Conservation (phyloP, 202 grass and related monocot species). For the Saccharum hybrid region DNA sequence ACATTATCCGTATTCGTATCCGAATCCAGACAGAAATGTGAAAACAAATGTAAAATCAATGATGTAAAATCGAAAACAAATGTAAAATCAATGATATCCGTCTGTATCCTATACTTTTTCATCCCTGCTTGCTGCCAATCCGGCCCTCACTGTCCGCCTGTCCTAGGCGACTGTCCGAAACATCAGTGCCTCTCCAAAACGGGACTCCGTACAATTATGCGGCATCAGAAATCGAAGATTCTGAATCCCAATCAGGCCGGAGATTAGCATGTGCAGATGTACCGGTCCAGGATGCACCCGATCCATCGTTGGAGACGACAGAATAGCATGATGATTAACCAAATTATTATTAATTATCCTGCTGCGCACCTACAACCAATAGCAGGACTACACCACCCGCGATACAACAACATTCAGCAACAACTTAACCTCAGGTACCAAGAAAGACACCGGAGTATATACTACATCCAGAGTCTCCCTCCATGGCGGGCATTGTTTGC, state of each 20-base stretch:
- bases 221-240: slow-evolving; percentile 36
- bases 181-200: slow-evolving; percentile 14
- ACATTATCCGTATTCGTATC: too few species aligned
- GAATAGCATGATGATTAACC: slow-evolving; percentile 27
- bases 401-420: slow-evolving; percentile 20
- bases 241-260: slow-evolving; percentile 21
- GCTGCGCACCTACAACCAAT: slow-evolving; percentile 35
- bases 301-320: background rate
- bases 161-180: too few species aligned
- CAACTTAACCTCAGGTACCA: background rate
- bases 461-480: slow-evolving; percentile 25
- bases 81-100: too few species aligned
- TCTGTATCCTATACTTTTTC: too few species aligned
- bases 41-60: too few species aligned
- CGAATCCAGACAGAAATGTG: too few species aligned
- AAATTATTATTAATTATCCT: slow-evolving; percentile 37
- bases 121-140: too few species aligned
- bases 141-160: too few species aligned
- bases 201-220: slow-evolving; percentile 14
- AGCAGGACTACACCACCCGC: slow-evolving; percentile 10
- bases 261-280: slow-evolving; percentile 36
- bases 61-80: too few species aligned
- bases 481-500: slow-evolving; percentile 2
- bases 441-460: slow-evolving; percentile 31
- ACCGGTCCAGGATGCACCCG: background rate